phyloP scores from a whole-genome alignment of 257 asterid species.

The Jaltomata sinuosa region DNA sequence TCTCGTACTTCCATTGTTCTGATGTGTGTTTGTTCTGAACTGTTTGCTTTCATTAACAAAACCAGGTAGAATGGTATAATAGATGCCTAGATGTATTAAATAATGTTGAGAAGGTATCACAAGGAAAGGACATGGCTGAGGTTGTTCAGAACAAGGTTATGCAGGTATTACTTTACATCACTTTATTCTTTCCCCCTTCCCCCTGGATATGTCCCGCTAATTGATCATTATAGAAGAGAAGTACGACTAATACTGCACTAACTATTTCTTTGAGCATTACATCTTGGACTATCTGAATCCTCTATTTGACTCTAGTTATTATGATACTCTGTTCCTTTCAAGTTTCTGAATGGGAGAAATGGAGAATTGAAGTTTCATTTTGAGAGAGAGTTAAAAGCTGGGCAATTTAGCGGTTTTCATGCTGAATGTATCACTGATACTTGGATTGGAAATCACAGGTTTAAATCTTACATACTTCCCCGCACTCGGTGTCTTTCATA shows the following conservation, averaged over 20 bases:
- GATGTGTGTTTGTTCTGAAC: neutral
- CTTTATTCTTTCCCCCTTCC: neutral
- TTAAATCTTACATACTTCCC: neutral
- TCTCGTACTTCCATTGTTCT: neutral
- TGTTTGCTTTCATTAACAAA: neutral
- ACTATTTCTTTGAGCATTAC: neutral
- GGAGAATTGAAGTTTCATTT: conserved; percentile 56
- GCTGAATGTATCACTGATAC: conserved; percentile 91
- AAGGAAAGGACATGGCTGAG: conserved; percentile 62
- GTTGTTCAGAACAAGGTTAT: conserved; percentile 81
- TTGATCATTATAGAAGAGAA: neutral
- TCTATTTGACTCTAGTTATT: conserved; percentile 1
- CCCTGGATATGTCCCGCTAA: neutral
- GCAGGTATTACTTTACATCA: conserved; percentile 48
- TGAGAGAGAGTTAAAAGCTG: conserved; percentile 76
- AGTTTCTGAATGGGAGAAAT: conserved; percentile 69
- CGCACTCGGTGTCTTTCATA: neutral
- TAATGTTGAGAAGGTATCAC: conserved; percentile 59
- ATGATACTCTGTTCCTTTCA: conserved; percentile 8
- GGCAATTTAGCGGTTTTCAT: conserved; percentile 65
- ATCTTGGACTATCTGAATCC: neutral
- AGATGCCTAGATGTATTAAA: conserved; percentile 61
- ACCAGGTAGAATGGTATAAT: conserved; percentile 80
- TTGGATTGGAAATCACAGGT: conserved; percentile 92
- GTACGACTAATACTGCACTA: neutral